Evolutionary conservation across 305 asterid species (phyloP), one percentile per base, ranked within the genome.

Genomic region (Solanum chacoense): DNA sequence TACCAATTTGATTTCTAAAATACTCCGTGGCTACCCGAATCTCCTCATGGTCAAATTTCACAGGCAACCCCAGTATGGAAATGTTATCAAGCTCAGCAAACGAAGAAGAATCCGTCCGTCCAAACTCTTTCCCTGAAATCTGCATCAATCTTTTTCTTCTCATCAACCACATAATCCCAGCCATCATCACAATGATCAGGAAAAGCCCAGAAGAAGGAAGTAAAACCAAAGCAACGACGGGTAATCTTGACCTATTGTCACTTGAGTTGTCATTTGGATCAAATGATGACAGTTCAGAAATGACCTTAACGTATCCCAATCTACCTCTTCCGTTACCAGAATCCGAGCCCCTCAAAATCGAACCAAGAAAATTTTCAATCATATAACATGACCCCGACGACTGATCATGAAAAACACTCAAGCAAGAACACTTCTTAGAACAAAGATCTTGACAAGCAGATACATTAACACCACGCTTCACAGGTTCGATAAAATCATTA

Each of bases 51-150:
- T 86, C 89, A 65, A 92, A 94, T 80, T 92, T 91, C 26, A 88
- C 65, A 5, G 97, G 97, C 91, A 94, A 83, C 0, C 95, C 96
- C 0, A 92, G 94, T 59, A 94, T 90, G 5, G 91, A 87, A 86
- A 63, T 40, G 55, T 89, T 87, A 45, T 91, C 93, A 26, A 90
- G 45, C 63, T 92, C 95, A 7, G 42, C 92, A 2, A 85, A 88
- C 10, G 83, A 88, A 20, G 80, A 78, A 24, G 86, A 88, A 34
- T 55, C 85, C 90, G 26, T 74, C 37, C 6, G 88, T 11, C 71
- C n/a, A 38, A 80, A 18, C 50, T n/a, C 5, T 59, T 74, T 85
- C 37, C 85, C 37, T 10, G 76, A 69, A 79, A 91, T 90, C 7
- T 50, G 22, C 87, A 84, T 20, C 74, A 31, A 31, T 55, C 72